Percentiles rank a stretch among this genome's conserved stretches.
Conservation (phyloP, 2,329 filamentous ascomycete genomes). For the Penicillium psychrosexuale region DNA sequence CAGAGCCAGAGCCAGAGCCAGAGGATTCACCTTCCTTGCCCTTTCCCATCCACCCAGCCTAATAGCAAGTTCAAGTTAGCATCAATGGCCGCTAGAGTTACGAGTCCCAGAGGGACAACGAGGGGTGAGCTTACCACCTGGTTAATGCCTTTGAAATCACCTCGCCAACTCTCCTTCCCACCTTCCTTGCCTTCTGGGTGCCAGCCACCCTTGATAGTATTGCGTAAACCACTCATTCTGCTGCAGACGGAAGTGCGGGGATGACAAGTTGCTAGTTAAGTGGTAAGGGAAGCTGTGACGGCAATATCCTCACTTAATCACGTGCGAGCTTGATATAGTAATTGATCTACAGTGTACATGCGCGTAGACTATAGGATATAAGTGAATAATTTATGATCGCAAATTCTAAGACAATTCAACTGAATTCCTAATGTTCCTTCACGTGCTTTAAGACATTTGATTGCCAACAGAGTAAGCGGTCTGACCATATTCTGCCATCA, state of each 20-base stretch:
- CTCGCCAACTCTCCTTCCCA: slow-evolving; percentile 53
- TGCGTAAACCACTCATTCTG: slow-evolving; percentile 49
- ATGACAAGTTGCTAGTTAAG: neutral
- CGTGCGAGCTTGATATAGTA: neutral
- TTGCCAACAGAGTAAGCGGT: neutral
- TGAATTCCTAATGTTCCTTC: neutral
- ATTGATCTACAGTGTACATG: neutral
- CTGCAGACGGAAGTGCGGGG: neutral
- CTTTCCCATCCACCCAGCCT: slow-evolving; percentile 60
- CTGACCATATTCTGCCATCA: neutral
- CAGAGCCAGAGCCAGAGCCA: slow-evolving; percentile 11
- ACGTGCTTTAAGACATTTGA: neutral
- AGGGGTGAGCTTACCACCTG: slow-evolving; percentile 48
- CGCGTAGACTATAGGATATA: neutral
- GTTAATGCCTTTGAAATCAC: slow-evolving; percentile 57
- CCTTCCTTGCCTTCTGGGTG: slow-evolving; percentile 54
- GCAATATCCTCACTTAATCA: slow-evolving; percentile 1
- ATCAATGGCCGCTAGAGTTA: slow-evolving; percentile 13
- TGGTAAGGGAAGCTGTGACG: neutral
- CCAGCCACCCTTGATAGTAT: slow-evolving; percentile 52
- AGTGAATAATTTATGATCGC: neutral
- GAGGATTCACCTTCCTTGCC: slow-evolving; percentile 46
- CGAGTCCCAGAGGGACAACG: neutral
- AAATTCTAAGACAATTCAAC: neutral
- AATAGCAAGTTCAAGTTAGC: slow-evolving; percentile 5